A percentile compares a stretch with the other conserved stretches of the same genome.
Evolutionary conservation across 306 rosid genomes (phyloP).

Genomic region (Rubus idaeus): DNA sequence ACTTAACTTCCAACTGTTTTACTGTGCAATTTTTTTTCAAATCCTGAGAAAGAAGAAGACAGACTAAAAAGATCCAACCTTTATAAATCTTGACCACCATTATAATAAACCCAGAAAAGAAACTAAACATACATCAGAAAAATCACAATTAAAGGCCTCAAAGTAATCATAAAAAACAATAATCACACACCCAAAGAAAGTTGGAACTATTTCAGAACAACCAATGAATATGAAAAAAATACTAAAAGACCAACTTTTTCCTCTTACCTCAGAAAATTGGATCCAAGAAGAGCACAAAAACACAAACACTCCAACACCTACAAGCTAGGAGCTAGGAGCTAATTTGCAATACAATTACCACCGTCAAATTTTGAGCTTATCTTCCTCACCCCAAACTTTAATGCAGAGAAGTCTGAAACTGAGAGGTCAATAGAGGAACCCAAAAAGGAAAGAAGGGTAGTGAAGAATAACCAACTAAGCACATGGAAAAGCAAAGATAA

Average conservation of each 20-base stretch:
- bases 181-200: slow-evolving; percentile 24
- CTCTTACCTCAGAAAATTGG: slow-evolving; percentile 52
- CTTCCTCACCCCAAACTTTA: slow-evolving; percentile 6
- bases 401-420: neutral
- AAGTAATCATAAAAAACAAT: slow-evolving; percentile 29
- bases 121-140: slow-evolving; percentile 23
- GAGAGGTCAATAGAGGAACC: slow-evolving; percentile 30
- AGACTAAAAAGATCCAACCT: slow-evolving; percentile 27
- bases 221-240: neutral
- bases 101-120: slow-evolving; percentile 29
- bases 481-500: slow-evolving; percentile 55
- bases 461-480: slow-evolving; percentile 44
- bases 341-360: slow-evolving; percentile 28
- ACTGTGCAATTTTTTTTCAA: slow-evolving; percentile 13
- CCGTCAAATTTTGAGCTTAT: slow-evolving; percentile 45
- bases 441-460: slow-evolving; percentile 13
- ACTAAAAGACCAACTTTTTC: slow-evolving; percentile 29
- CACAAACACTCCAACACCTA: slow-evolving; percentile 31
- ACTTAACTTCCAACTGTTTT: slow-evolving; percentile 15
- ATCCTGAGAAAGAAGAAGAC: slow-evolving; percentile 34
- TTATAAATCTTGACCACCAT: slow-evolving; percentile 21
- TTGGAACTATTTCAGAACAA: neutral
- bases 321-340: slow-evolving; percentile 26
- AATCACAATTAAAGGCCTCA: slow-evolving; percentile 25
- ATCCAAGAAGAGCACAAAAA: slow-evolving; percentile 65